phyloP scores from a whole-genome alignment of 2,329 filamentous ascomycete genomes.

The Cladosporium sp. region DNA sequence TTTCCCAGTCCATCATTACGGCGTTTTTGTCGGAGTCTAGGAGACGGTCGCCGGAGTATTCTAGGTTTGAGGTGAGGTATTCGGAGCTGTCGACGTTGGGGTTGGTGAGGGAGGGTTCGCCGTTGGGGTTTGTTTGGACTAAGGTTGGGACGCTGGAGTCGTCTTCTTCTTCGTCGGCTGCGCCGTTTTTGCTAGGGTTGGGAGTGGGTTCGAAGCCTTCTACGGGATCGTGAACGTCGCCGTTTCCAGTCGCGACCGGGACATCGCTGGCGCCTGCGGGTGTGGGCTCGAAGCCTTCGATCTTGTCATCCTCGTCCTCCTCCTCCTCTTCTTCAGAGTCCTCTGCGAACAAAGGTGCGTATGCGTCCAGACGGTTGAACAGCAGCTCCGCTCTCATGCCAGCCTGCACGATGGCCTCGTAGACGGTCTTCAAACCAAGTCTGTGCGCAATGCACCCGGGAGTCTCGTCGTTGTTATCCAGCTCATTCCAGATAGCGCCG shows the following conservation, averaged over 20 bases:
- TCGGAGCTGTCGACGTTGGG: conserved; percentile 42
- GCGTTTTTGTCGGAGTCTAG: conserved; percentile 47
- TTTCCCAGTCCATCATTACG: conserved; percentile 53
- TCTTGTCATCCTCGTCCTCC: conserved; percentile 32
- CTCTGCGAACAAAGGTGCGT: conserved; percentile 63
- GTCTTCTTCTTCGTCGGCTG: conserved; percentile 14
- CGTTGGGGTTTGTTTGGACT: conserved; percentile 24
- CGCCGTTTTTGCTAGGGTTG: conserved; percentile 25
- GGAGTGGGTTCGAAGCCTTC: conserved; percentile 30
- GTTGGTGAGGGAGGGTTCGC: conserved; percentile 27
- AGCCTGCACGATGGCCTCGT: conserved; percentile 79
- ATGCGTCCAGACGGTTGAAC: conserved; percentile 74
- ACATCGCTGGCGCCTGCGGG: conserved; percentile 14
- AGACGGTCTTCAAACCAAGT: conserved; percentile 65
- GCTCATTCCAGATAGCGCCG: conserved; percentile 96
- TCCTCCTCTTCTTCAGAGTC: conserved; percentile 48
- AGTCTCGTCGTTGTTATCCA: conserved; percentile 81
- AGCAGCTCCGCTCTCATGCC: conserved; percentile 87
- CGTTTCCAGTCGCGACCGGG: conserved; percentile 19
- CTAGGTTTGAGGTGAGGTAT: conserved; percentile 45
- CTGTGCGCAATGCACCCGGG: conserved; percentile 77
- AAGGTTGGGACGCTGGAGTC: conserved; percentile 22
- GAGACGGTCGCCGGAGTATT: conserved; percentile 44
- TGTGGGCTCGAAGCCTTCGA: conserved; percentile 31
- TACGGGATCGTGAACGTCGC: conserved; percentile 15